Evolutionary conservation across 345 rosid genomes (phyloP).

Genomic region (Salix arbutifolia): DNA sequence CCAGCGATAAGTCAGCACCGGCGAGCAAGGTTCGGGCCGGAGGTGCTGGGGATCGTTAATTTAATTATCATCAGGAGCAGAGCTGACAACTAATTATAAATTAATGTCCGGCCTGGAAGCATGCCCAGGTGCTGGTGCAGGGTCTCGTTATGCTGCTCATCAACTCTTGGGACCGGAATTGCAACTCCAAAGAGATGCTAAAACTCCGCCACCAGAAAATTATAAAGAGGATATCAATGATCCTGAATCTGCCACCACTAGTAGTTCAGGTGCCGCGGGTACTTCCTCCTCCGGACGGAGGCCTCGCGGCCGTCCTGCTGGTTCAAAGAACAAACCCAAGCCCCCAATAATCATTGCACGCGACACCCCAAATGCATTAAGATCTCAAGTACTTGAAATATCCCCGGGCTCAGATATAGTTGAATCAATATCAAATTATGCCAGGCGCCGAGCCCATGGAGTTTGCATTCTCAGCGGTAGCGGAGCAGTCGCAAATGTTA

Average conservation of each 20-base stretch:
- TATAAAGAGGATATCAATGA: constrained; percentile 19
- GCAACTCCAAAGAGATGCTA: no score
- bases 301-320: constrained; percentile 69
- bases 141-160: no score
- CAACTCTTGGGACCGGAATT: no score
- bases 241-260: constrained; percentile 29
- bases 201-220: no score
- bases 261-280: constrained; percentile 27
- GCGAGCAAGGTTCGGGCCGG: no score
- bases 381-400: constrained; percentile 62
- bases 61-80: no score
- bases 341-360: constrained; percentile 62
- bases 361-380: constrained; percentile 63
- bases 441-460: constrained; percentile 60
- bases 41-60: no score
- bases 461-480: constrained; percentile 58
- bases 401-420: constrained; percentile 55
- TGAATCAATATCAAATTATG: constrained; percentile 49
- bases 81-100: no score
- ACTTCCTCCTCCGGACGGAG: constrained; percentile 41
- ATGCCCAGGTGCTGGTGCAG: no score
- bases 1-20: no score
- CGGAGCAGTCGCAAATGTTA: constrained; percentile 61
- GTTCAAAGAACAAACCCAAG: constrained; percentile 69
- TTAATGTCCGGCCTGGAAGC: no score